phyloP scores from a whole-genome alignment of 768 basidiomycete species.

The Leccinum subgranulosum region DNA sequence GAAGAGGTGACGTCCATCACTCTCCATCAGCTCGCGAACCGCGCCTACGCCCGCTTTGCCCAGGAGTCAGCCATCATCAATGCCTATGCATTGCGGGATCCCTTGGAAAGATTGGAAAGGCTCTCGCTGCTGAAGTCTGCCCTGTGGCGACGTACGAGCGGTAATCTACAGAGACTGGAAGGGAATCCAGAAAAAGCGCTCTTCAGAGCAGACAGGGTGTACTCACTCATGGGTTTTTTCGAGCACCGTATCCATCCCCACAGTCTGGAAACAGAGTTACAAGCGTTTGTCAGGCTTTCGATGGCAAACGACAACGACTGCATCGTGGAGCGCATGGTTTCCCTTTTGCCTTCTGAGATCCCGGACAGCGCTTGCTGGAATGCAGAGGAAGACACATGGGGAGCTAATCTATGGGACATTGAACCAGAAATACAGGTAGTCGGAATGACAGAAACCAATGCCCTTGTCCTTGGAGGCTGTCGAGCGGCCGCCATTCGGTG shows the following conservation, averaged over 20 bases:
- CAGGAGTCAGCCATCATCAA: conserved; percentile 24
- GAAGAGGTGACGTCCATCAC: conserved; percentile 14
- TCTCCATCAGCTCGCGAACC: conserved; percentile 23
- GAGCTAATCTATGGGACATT: conserved; percentile 20
- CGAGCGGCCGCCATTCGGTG: conserved; percentile 20
- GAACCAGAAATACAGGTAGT: conserved; percentile 16
- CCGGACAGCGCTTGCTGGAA: conserved; percentile 12
- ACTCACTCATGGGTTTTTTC: conserved; percentile 27
- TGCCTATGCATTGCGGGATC: conserved; percentile 16
- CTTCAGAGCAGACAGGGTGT: conserved; percentile 22
- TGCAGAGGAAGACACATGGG: conserved; percentile 17
- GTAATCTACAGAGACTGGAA: neutral
- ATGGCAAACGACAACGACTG: conserved; percentile 25
- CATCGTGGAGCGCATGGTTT: conserved; percentile 22
- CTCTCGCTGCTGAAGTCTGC: conserved; percentile 20
- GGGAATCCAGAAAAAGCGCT: neutral
- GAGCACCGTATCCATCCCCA: conserved; percentile 22
- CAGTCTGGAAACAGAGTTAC: conserved; percentile 13
- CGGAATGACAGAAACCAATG: conserved; percentile 14
- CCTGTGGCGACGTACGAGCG: conserved; percentile 21
- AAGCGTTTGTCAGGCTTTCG: conserved; percentile 22
- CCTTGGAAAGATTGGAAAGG: conserved; percentile 23
- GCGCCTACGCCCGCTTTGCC: conserved; percentile 13
- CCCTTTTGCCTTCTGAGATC: conserved; percentile 9
- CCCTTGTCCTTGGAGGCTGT: conserved; percentile 24